Evolutionary conservation across 371 early-diverging fungal genomes (phyloP).

Genomic region (Mucor lusitanicus): DNA sequence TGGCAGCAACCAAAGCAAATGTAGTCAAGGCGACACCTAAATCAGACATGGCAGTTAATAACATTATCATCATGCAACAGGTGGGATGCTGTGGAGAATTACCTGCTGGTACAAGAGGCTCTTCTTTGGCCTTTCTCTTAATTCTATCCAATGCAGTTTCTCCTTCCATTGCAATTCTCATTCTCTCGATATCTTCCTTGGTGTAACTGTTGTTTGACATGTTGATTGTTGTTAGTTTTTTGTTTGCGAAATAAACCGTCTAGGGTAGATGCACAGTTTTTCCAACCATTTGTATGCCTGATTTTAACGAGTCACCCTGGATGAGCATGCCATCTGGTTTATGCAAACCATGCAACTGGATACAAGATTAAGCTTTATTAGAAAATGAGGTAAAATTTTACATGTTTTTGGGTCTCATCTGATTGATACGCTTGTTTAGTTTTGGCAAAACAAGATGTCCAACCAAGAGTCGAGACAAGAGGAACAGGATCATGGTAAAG

Average conservation of each 20-base stretch:
- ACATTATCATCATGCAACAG: background rate
- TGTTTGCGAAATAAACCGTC: background rate
- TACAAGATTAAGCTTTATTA: background rate
- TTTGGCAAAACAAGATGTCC: conserved; percentile 46
- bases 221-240: background rate
- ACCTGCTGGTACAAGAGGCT: conserved; percentile 57
- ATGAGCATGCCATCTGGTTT: background rate
- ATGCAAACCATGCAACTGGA: too few species aligned
- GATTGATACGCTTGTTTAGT: conserved; percentile 8
- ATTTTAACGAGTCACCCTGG: background rate
- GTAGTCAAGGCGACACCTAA: conserved; percentile 52
- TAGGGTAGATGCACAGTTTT: background rate
- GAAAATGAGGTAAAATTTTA: background rate
- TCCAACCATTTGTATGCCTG: background rate
- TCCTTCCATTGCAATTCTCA: conserved; percentile 41
- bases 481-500: conserved; percentile 75
- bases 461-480: conserved; percentile 61
- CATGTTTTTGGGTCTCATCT: conserved; percentile 19
- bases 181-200: conserved; percentile 41
- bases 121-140: conserved; percentile 48
- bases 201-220: conserved; percentile 22
- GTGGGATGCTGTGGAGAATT: background rate
- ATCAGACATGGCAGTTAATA: background rate
- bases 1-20: conserved; percentile 52
- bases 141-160: conserved; percentile 46